These are phyloP conservation scores for Fusarium duplospermum DNA, from an alignment of 2,329 filamentous ascomycete genomes.

Conservation along the genomic window DNA sequence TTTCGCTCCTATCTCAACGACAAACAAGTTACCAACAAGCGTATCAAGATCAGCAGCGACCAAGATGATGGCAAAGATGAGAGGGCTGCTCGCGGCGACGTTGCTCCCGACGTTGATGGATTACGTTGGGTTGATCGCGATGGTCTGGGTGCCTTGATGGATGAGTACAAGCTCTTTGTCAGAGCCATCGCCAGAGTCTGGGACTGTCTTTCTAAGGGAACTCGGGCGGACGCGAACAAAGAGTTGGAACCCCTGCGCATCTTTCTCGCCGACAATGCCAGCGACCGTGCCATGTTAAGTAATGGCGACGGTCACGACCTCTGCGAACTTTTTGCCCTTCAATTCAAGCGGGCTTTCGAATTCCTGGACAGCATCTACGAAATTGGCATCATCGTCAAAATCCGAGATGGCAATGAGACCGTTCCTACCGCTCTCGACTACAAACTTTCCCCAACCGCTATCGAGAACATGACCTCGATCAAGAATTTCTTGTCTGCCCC, in stretches of 20 bases:
- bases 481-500: slow-evolving; percentile 44
- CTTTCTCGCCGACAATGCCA: slow-evolving; percentile 35
- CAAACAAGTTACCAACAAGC: slow-evolving; percentile 43
- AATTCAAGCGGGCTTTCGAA: slow-evolving; percentile 33
- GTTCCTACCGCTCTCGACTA: slow-evolving; percentile 44
- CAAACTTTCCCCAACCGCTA: slow-evolving; percentile 18
- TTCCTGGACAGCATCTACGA: slow-evolving; percentile 44
- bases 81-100: background rate
- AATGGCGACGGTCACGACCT: slow-evolving; percentile 34
- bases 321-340: slow-evolving; percentile 34
- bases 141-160: slow-evolving; percentile 38
- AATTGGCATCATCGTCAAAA: slow-evolving; percentile 43
- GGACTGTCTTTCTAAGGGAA: slow-evolving; percentile 27
- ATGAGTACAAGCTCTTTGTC: slow-evolving; percentile 39
- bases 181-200: slow-evolving; percentile 35
- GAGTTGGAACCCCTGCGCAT: slow-evolving; percentile 37
- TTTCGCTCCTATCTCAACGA: slow-evolving; percentile 36
- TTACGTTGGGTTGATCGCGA: slow-evolving; percentile 44
- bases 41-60: slow-evolving; percentile 39
- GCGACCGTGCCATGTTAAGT: slow-evolving; percentile 29
- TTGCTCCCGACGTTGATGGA: background rate
- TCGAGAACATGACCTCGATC: slow-evolving; percentile 34
- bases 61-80: slow-evolving; percentile 9
- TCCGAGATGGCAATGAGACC: slow-evolving; percentile 36
- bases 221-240: slow-evolving; percentile 42